Evolutionary conservation across 345 rosid genomes (phyloP).

Genomic region (Noccaea bulbosa): DNA sequence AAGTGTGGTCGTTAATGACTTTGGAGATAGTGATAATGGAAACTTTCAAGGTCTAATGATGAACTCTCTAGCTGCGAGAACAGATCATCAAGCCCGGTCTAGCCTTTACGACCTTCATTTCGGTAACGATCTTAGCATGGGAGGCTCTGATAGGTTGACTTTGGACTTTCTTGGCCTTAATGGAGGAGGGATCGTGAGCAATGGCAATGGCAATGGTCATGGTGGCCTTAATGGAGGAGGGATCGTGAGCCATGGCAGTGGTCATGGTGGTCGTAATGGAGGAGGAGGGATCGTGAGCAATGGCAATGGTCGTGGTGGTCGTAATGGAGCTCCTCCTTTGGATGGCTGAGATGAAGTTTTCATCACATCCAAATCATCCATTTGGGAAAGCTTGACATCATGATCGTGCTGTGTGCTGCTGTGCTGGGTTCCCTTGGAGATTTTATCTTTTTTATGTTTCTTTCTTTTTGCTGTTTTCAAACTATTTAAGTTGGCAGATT

Average conservation of each 20-base stretch:
- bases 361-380: conserved; percentile 35
- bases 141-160: conserved; percentile 60
- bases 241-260: conserved; percentile 12
- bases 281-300: too few relatives aligned
- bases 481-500: conserved; percentile 1
- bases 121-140: conserved; percentile 31
- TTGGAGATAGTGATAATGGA: conserved; percentile 48
- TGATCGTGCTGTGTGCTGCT: not conserved
- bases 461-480: conserved; percentile 24
- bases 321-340: conserved; percentile 29
- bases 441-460: conserved; percentile 20
- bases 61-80: conserved; percentile 54
- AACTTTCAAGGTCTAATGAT: conserved; percentile 70
- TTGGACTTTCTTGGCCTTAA: conserved; percentile 80
- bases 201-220: conserved; percentile 40
- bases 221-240: not conserved
- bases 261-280: conserved; percentile 20
- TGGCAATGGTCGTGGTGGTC: not conserved
- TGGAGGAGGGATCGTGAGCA: conserved; percentile 49
- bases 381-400: conserved; percentile 41
- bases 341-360: conserved; percentile 34
- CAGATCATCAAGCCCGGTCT: conserved; percentile 36
- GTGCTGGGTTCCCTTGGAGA: conserved; percentile 1
- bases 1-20: conserved; percentile 38
- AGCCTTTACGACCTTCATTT: conserved; percentile 42